Base-by-base conservation (phyloP, 2,329 filamentous ascomycete genomes). In the Exophiala oligosperma region DNA sequence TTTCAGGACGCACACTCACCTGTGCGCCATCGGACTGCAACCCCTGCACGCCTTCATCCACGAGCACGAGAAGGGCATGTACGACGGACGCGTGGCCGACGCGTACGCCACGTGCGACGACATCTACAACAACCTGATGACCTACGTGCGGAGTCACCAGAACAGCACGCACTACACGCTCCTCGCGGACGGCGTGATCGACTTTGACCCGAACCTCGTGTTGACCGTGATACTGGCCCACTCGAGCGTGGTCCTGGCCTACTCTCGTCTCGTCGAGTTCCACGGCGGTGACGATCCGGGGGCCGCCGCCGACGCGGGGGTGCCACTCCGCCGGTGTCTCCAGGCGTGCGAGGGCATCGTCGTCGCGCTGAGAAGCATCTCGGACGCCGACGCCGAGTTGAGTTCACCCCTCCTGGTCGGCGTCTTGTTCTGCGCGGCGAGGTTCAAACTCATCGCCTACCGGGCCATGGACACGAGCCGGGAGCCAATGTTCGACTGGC, bases 41-140 rank as follows among this genome's bases (percentile, higher is more conserved):
- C 65, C 65, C n/a, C 49, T 67, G 12, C 65, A 67, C 38, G 52
- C 57, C 7, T 67, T 66, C 58, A 50, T 66, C 26, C 51, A 62
- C 38, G 59, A 64, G 3, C 64, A 62, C 40, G 51, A 54, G 32
- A 44, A 53, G 14, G 52, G 50, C 3, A 41, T 52, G 48, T 59
- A 64, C 38, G 61, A 66, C 9, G 51, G 57, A n/a, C 38, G 50
- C 2, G 35, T 57, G 26, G 57, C 14, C 11, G 44, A 59, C 17
- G 56, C 61, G n/a, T 55, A 60, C 23, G 54, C 56, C 24, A 60
- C 51, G 24, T 64, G 63, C 41, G 65, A 67, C 24, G 63, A 64
- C 44, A 64, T 67, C 29, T 67, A 67, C 47, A 60, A 66, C 44
- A 67, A 67, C 35, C 54, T 66, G 46, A 64, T 64, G 53, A 57